A percentile compares a stretch with the other conserved stretches of the same genome.
Evolutionary conservation across 164 flowering plant genomes (phyloP).

Genomic region (Brasenia schreberi): DNA sequence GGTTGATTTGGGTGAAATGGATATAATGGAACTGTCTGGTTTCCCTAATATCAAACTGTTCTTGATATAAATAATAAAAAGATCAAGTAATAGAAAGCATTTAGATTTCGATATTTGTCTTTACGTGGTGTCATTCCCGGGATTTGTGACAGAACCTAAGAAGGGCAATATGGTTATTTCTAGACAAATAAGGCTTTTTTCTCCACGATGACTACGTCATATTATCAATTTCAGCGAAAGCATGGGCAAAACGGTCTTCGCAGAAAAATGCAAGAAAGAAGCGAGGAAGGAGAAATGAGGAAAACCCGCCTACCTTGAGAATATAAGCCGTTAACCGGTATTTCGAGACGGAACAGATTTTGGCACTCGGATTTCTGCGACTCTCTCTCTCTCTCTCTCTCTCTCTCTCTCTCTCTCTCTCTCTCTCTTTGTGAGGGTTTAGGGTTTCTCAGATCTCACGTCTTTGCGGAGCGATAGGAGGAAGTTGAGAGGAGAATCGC

Average conservation of each 20-base stretch:
- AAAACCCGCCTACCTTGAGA: not conserved
- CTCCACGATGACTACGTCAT: not conserved
- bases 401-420: not conserved
- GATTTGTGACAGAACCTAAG: too few species aligned
- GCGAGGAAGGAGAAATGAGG: not conserved
- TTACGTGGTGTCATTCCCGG: too few species aligned
- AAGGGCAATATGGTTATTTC: not conserved
- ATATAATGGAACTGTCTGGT: too few species aligned
- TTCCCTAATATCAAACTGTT: too few species aligned
- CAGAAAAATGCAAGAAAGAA: not conserved
- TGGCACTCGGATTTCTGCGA: too few species aligned
- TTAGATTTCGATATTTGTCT: too few species aligned
- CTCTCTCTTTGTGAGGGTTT: not conserved
- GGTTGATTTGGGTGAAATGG: too few species aligned
- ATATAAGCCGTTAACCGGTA: not conserved
- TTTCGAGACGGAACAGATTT: not conserved
- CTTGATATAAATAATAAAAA: too few species aligned
- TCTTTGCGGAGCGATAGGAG: not conserved
- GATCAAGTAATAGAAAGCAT: too few species aligned
- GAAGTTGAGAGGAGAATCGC: not conserved
- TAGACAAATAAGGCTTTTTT: not conserved
- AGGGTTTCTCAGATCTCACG: not conserved
- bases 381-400: not conserved
- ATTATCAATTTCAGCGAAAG: not conserved
- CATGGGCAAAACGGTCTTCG: not conserved